phyloP scores from a whole-genome alignment of 371 early-diverging fungal species.

The Mucor velutinosus region DNA sequence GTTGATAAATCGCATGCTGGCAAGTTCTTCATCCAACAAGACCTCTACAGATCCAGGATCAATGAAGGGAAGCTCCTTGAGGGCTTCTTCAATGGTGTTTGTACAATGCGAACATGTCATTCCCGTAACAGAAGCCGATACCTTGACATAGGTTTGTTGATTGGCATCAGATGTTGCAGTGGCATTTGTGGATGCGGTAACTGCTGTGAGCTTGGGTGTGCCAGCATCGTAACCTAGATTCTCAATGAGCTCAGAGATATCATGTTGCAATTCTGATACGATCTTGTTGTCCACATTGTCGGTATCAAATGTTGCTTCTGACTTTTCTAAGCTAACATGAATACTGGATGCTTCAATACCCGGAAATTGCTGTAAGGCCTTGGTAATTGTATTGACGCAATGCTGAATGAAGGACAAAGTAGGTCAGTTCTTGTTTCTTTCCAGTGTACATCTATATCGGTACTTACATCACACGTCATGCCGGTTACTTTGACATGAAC shows the following conservation, averaged over 20 bases:
- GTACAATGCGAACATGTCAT: constrained; percentile 91
- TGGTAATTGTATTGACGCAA: constrained; percentile 72
- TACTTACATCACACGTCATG: constrained; percentile 40
- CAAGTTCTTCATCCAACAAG: constrained; percentile 43
- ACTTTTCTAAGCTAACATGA: constrained; percentile 29
- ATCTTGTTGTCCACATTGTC: background rate
- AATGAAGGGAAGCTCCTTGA: constrained; percentile 61
- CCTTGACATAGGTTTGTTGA: constrained; percentile 4
- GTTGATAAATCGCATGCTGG: constrained; percentile 38
- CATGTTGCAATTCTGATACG: constrained; percentile 12
- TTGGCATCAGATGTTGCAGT: background rate
- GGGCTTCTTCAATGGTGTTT: constrained; percentile 65
- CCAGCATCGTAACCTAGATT: constrained; percentile 36
- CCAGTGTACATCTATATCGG: background rate
- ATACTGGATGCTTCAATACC: constrained; percentile 17
- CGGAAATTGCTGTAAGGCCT: constrained; percentile 25
- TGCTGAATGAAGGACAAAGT: constrained; percentile 31
- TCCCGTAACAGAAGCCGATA: constrained; percentile 52
- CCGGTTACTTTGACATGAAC: constrained; percentile 25
- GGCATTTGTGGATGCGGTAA: background rate
- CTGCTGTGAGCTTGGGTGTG: constrained; percentile 7
- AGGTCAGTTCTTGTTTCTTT: no score
- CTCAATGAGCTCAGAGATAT: constrained; percentile 28
- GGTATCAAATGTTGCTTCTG: constrained; percentile 19
- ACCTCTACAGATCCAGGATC: constrained; percentile 43